Evolutionary conservation across 768 basidiomycete genomes (phyloP).

Genomic region (Serendipita vermifera): DNA sequence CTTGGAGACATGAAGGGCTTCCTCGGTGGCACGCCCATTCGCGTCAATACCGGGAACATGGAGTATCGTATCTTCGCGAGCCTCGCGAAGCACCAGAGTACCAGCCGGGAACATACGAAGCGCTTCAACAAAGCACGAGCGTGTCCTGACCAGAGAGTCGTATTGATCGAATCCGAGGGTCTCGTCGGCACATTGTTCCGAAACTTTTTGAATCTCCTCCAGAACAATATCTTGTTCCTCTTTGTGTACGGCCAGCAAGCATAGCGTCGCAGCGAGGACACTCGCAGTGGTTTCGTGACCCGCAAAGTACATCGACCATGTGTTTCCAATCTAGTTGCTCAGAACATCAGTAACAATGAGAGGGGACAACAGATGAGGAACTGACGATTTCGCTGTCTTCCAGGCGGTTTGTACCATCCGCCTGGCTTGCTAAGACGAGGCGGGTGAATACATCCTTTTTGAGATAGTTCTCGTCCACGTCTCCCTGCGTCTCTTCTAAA

Average conservation of each 20-base stretch:
- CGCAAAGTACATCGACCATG: slow-evolving; percentile 15
- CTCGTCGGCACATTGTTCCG: neutral
- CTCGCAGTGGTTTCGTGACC: slow-evolving; percentile 24
- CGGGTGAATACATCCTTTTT: slow-evolving; percentile 12
- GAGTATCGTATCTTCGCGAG: slow-evolving; percentile 21
- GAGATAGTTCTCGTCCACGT: neutral
- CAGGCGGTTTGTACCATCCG: slow-evolving; percentile 9
- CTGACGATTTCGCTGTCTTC: slow-evolving; percentile 14
- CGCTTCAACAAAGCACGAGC: slow-evolving; percentile 22
- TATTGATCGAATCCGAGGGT: slow-evolving; percentile 19
- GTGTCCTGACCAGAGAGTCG: slow-evolving; percentile 22
- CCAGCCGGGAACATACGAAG: slow-evolving; percentile 21
- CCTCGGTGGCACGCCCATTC: slow-evolving; percentile 5
- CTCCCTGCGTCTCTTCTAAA: neutral
- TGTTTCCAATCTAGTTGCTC: slow-evolving; percentile 13
- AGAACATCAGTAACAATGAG: neutral
- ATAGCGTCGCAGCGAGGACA: slow-evolving; percentile 25
- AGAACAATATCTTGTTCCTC: slow-evolving; percentile 26
- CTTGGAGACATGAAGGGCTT: slow-evolving; percentile 14
- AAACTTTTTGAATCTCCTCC: slow-evolving; percentile 22
- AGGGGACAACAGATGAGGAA: neutral
- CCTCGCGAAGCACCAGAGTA: neutral
- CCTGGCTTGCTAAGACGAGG: slow-evolving; percentile 11
- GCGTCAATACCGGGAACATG: slow-evolving; percentile 12
- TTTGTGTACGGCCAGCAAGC: slow-evolving; percentile 22